Conservation (phyloP, 2,329 filamentous ascomycete genomes). For the Zasmidium citrigriseum region DNA sequence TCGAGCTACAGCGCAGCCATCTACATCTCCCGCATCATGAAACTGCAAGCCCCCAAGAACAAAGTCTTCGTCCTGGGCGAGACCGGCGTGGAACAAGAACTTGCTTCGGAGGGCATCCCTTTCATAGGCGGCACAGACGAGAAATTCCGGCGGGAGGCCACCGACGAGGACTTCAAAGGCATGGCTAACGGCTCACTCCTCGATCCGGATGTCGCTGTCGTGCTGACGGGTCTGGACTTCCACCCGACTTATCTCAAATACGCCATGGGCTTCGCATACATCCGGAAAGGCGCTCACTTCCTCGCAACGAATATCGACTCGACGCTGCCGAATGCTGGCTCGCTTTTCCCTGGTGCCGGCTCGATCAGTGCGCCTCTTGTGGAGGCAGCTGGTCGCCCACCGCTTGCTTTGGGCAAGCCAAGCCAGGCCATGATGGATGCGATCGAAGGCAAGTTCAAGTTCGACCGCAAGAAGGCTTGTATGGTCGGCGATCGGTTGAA, state of each 20-base stretch:
- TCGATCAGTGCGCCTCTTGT: slow-evolving; percentile 76
- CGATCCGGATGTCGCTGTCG: slow-evolving; percentile 85
- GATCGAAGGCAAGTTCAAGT: slow-evolving; percentile 90
- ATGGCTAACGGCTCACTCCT: slow-evolving; percentile 73
- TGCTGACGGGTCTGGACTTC: slow-evolving; percentile 88
- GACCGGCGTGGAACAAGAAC: slow-evolving; percentile 84
- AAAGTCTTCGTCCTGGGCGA: slow-evolving; percentile 96
- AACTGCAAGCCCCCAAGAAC: slow-evolving; percentile 74
- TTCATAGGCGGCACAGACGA: slow-evolving; percentile 88
- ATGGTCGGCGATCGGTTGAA: slow-evolving; percentile 95
- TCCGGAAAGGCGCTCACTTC: slow-evolving; percentile 78
- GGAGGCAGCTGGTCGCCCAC: slow-evolving; percentile 63
- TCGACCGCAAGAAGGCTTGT: slow-evolving; percentile 81
- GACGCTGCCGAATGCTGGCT: slow-evolving; percentile 77
- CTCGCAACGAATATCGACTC: slow-evolving; percentile 92
- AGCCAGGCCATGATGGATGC: slow-evolving; percentile 99
- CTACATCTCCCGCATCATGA: slow-evolving; percentile 91
- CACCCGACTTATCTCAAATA: slow-evolving; percentile 96
- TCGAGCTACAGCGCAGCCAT: slow-evolving; percentile 93
- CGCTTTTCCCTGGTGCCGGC: slow-evolving; percentile 89
- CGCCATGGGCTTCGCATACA: slow-evolving; percentile 80
- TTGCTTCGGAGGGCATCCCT: slow-evolving; percentile 74
- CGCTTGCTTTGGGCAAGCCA: slow-evolving; percentile 84
- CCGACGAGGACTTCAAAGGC: slow-evolving; percentile 73
- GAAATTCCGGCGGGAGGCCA: slow-evolving; percentile 73